Evolutionary conservation across 2,329 filamentous ascomycete genomes (phyloP), one percentile per base, ranked within the genome.

Genomic region (Verticillium klebahnii): DNA sequence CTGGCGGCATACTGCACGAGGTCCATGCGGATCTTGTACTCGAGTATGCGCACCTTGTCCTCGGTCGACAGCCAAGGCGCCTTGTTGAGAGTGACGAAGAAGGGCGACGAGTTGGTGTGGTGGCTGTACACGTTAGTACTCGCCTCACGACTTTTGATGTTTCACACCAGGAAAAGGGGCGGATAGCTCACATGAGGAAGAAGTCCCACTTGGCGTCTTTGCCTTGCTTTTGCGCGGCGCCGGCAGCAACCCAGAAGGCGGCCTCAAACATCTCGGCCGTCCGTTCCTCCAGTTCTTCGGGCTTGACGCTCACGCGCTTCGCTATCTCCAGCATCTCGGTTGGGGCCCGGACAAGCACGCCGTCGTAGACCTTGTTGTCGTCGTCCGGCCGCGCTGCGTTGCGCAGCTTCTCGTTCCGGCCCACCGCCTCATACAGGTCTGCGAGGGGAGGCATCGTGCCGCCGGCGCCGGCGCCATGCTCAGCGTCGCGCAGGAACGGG

Each of bases 121-220:
- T 97, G 93, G 69, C 93, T 93, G 70, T 1, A 3, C 11, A 6
- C 2, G 52, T 67, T 31, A 63, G 58, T 29, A 29, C 29, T 29
- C 5, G 29, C 5, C n/a, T 32, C 56, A 17, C 58, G 14, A 5
- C 25, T 59, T 12, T 36, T 34, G 37, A n/a, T 39, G n/a, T 57
- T 37, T 36, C 9, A 14, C 9, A 17, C n/a, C 17, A 15, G 14
- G 14, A 25, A 37, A 23, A 36, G 39, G 25, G n/a, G 8, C 14
- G 34, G 52, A 15, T 29, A 31, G 23, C 81, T 74, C 67, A 81
- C 83, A 85, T 83, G 61, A 86, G 67, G 78, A 89, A 95, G 73
- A 97, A 97, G 72, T 97, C 93, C 71, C 92, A 87, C 71, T 90
- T 93, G 58, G 89, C 79, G 25, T 81, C 74, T 71, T 93, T 90